Percentiles rank a stretch among this genome's conserved stretches.
phyloP scores from a whole-genome alignment of 2,329 filamentous ascomycete genomes.

The Cercospora berteroae region DNA sequence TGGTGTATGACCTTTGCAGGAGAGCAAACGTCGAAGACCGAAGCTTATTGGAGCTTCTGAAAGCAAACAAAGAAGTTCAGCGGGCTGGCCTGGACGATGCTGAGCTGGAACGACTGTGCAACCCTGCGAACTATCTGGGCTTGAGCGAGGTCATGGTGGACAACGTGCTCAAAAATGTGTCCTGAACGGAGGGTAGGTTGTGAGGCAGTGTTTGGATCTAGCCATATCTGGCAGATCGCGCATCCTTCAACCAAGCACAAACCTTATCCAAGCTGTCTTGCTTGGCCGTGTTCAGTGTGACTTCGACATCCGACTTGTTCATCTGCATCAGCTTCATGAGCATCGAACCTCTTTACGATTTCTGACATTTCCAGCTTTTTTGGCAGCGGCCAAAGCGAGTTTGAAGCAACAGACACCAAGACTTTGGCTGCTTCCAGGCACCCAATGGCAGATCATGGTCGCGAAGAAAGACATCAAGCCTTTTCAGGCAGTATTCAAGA shows the following conservation, averaged over 20 bases:
- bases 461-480: neutral
- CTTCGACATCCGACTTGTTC: neutral
- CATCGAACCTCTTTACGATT: neutral
- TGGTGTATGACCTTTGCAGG: slow-evolving; percentile 40
- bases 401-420: neutral
- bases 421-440: neutral
- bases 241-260: neutral
- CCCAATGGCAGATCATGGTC: neutral
- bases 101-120: slow-evolving; percentile 29
- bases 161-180: slow-evolving; percentile 20
- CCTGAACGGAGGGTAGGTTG: neutral
- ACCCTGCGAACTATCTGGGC: slow-evolving; percentile 32
- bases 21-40: slow-evolving; percentile 24
- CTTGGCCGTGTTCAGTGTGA: neutral
- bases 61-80: slow-evolving; percentile 28
- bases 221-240: neutral
- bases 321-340: neutral
- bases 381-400: neutral
- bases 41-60: slow-evolving; percentile 28
- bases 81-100: slow-evolving; percentile 22
- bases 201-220: neutral
- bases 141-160: slow-evolving; percentile 33
- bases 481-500: slow-evolving; percentile 13
- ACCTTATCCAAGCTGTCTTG: neutral
- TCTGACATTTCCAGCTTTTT: neutral